Evolutionary conservation across 257 asterid species (phyloP).

Genomic region (Solanum infundibuliforme): DNA sequence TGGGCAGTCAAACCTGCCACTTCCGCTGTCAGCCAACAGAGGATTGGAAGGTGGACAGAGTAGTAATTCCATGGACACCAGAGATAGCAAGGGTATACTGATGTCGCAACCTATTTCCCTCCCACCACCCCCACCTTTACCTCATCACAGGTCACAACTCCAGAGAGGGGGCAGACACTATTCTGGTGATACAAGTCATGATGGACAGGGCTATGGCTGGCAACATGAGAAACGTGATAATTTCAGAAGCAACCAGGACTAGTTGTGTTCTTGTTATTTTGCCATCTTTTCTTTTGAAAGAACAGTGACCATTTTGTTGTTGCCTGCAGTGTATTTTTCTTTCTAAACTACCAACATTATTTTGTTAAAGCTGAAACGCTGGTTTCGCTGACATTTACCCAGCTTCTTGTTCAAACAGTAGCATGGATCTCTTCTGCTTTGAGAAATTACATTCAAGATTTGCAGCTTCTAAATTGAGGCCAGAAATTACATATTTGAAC

Average conservation of each 20-base stretch:
- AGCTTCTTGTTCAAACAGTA: background rate
- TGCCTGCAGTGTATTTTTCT: background rate
- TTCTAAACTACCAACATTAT: background rate
- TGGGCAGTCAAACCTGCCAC: conserved; percentile 29
- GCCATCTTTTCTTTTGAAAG: background rate
- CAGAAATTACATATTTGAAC: background rate
- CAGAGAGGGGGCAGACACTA: conserved; percentile 44
- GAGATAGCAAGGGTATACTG: conserved; percentile 54
- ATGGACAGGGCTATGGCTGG: conserved; percentile 71
- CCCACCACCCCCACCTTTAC: conserved; percentile 59
- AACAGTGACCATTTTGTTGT: background rate
- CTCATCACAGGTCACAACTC: conserved; percentile 35
- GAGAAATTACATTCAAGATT: background rate
- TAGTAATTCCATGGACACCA: conserved; percentile 32
- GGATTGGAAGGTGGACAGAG: conserved; percentile 38
- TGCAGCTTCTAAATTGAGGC: background rate
- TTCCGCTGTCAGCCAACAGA: conserved; percentile 29
- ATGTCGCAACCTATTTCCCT: conserved; percentile 39
- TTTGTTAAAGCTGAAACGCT: background rate
- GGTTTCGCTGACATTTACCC: background rate
- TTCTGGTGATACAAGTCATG: conserved; percentile 44
- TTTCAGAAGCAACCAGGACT: conserved; percentile 41
- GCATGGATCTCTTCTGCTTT: background rate
- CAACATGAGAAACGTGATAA: conserved; percentile 41
- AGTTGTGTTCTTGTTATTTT: conserved; percentile 1